Evolutionary conservation across 345 rosid species (phyloP), one percentile per base, ranked within the genome.

Genomic region (Brassica incana): DNA sequence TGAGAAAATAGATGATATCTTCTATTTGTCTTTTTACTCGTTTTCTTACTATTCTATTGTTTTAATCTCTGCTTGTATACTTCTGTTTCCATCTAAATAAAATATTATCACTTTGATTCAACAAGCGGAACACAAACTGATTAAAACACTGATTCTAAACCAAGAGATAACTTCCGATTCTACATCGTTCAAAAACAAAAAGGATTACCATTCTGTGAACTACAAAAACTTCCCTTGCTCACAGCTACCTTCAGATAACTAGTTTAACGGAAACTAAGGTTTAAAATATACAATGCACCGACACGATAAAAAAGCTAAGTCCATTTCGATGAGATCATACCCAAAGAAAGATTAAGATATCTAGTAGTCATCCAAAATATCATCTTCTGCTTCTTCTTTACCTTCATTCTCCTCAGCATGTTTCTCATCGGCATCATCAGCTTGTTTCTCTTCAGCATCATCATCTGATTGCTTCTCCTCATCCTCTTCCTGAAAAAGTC

Each of bases 351-450:
- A 27, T 12, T 18, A 29, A 56, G 73, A 54, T 65, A 6, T 30
- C 75, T 75, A 80, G 64, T 80, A 80, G 77, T 80, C 88, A 80
- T 87, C 92, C 73, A 85, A 78, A 18, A 27, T 68, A 67, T 84
- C 85, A 30, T 81, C 83, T 43, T 77, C 86, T 65, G 69, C 84
- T 69, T 78, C 84, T 72, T 66, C 87, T 81, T 83, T 80, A 63
- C 72, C 84, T 25, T 85, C 87, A 18, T 80, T 83, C 62, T 85
- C 88, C 33, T 77, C 73, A 16, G 62, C 81, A 3, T 23, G 25
- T 23, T 23, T 23, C 25, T 35, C 40, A 6, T 35, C 7, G 1
- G 8, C 7, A 6, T 25, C 87, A 61, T 66, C 80, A 33, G 40
- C 84, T 61, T 85, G 86, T 23, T 83, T 83, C 58, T 85, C 88